Conservation (phyloP, 164 flowering plant species). For the Aristolochia contorta region DNA sequence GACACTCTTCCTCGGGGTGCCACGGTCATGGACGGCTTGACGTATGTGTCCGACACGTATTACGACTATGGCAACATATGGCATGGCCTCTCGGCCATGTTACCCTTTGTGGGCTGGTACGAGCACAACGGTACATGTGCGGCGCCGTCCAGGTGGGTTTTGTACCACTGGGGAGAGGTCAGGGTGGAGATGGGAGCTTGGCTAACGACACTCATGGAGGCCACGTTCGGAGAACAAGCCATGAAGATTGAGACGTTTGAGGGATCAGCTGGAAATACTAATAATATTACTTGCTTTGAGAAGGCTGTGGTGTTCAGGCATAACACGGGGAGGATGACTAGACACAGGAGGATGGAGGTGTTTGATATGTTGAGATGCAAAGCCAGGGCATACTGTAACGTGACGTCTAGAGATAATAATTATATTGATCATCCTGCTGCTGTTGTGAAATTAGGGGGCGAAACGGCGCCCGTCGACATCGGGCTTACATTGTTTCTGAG, state of each 20-base stretch:
- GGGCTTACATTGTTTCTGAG: constrained; percentile 74
- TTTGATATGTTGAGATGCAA: constrained; percentile 70
- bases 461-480: too few species aligned
- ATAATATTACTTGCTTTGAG: constrained; percentile 50
- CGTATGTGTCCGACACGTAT: constrained; percentile 63
- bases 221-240: constrained; percentile 28
- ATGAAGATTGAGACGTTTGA: constrained; percentile 35
- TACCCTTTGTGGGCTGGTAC: constrained; percentile 76
- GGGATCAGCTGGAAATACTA: constrained; percentile 7
- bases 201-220: constrained; percentile 38
- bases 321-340: constrained; percentile 62
- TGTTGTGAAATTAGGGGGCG: too few species aligned
- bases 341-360: constrained; percentile 40
- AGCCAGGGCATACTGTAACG: constrained; percentile 47
- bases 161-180: constrained; percentile 75
- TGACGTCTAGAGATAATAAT: constrained; percentile 8
- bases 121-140: constrained; percentile 22
- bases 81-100: constrained; percentile 66
- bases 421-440: background rate
- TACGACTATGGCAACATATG: constrained; percentile 64
- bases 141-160: constrained; percentile 46
- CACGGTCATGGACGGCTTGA: constrained; percentile 38
- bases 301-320: constrained; percentile 76
- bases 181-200: constrained; percentile 43
- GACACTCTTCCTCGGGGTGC: constrained; percentile 49